Conservation (phyloP, 495 filamentous ascomycete species). For the Glonium stellatum region DNA sequence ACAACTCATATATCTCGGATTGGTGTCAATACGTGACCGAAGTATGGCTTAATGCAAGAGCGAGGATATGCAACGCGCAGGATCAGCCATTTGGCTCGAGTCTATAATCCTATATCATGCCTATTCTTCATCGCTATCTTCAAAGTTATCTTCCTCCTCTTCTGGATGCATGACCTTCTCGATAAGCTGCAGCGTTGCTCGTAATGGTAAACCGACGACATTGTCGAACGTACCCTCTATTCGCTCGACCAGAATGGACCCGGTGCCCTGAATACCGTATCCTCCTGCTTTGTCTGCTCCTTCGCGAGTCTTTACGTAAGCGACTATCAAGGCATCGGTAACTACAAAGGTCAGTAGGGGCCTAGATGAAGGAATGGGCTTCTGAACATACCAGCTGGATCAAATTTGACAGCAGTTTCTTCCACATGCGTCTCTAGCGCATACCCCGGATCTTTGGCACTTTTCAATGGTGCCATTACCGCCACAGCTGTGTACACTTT, state of each 20-base stretch:
- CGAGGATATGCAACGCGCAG: neutral
- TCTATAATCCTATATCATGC: neutral
- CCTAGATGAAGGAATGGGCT: neutral
- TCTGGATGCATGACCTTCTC: conserved; percentile 62
- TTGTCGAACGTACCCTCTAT: conserved; percentile 91
- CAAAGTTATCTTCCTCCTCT: conserved; percentile 35
- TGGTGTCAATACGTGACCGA: too few species aligned
- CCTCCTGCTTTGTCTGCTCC: conserved; percentile 95
- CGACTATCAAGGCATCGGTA: conserved; percentile 73
- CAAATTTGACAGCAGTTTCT: conserved; percentile 81
- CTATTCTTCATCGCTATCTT: conserved; percentile 13
- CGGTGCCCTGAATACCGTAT: conserved; percentile 86
- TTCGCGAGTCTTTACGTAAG: conserved; percentile 86
- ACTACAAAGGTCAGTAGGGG: conserved; percentile 34
- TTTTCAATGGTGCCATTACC: conserved; percentile 69
- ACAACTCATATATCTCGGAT: too few species aligned
- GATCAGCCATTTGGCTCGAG: neutral
- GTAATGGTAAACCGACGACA: conserved; percentile 87
- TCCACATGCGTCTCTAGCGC: conserved; percentile 71
- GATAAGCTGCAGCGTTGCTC: conserved; percentile 71
- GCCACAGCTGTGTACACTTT: conserved; percentile 79
- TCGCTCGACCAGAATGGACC: conserved; percentile 75
- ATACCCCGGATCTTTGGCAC: conserved; percentile 75
- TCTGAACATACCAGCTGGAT: conserved; percentile 39
- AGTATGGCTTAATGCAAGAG: neutral